phyloP scores from a whole-genome alignment of 352 stramenopile genomes.

The Peronosclerospora sorghi region DNA sequence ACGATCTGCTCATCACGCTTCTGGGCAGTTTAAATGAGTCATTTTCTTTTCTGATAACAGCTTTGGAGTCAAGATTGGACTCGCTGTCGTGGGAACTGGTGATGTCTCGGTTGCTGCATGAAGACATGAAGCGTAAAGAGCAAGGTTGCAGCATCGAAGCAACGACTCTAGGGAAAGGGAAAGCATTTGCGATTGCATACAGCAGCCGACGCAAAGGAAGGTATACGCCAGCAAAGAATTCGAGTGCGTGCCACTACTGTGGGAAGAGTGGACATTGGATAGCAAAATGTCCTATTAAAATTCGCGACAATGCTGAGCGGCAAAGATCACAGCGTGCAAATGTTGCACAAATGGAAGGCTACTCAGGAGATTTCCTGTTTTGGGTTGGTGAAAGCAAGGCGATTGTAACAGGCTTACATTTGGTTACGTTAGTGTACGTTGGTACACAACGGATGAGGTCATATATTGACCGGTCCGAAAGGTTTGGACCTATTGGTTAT shows the following conservation, averaged over 20 bases:
- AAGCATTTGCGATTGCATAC: background rate
- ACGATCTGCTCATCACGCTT: background rate
- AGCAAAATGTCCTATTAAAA: background rate
- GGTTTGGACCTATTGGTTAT: too few species aligned
- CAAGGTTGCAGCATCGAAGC: background rate
- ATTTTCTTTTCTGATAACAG: background rate
- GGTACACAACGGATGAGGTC: too few species aligned
- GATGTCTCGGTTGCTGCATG: background rate
- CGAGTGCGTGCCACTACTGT: background rate
- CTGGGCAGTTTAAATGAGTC: background rate
- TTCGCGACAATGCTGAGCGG: background rate
- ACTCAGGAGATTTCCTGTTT: too few species aligned
- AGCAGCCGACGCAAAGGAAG: background rate
- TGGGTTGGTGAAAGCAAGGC: too few species aligned
- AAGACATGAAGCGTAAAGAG: background rate
- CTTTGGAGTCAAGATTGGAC: background rate
- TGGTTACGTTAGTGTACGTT: too few species aligned
- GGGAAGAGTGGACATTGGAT: background rate
- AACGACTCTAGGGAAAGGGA: background rate
- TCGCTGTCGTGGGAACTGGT: background rate
- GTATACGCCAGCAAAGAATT: background rate
- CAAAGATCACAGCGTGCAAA: too few species aligned
- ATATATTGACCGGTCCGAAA: too few species aligned
- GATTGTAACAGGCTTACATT: too few species aligned
- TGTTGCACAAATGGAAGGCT: background rate